Conservation (phyloP, 2,329 filamentous ascomycete species). For the Apiospora kogelbergensis region DNA sequence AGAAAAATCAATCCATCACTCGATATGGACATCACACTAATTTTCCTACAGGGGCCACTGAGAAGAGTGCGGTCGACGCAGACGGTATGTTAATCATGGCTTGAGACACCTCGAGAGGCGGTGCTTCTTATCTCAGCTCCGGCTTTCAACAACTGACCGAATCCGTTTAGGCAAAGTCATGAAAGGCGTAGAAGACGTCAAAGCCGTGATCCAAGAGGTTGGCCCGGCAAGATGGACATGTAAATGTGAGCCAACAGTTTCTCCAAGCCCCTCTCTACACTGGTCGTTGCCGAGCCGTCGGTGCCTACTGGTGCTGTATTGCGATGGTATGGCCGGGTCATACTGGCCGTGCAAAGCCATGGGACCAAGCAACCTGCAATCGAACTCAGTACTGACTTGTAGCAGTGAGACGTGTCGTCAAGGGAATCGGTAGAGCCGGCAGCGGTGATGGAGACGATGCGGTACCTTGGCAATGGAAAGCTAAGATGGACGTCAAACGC, state of each 20-base stretch:
- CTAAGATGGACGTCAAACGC: conserved; percentile 88
- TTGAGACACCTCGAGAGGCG: not conserved
- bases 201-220: conserved; percentile 86
- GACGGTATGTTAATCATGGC: conserved; percentile 59
- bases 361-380: not conserved
- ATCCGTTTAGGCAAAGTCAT: conserved; percentile 57
- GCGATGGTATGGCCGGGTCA: not conserved
- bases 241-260: not conserved
- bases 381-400: conserved; percentile 58
- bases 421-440: conserved; percentile 72
- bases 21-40: not conserved
- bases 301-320: not conserved
- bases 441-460: conserved; percentile 68
- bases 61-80: conserved; percentile 75
- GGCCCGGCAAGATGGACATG: conserved; percentile 53
- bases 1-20: conserved; percentile 43
- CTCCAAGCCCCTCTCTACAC: conserved; percentile 43
- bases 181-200: conserved; percentile 80
- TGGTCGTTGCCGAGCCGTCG: conserved; percentile 36
- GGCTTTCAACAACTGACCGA: not conserved
- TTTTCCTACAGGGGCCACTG: conserved; percentile 33
- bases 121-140: not conserved
- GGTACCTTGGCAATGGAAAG: conserved; percentile 95
- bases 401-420: conserved; percentile 71
- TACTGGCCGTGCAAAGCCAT: not conserved